Percentiles rank a stretch among this genome's conserved stretches.
Evolutionary conservation across 257 asterid genomes (phyloP).

Genomic region (Penstemon davidsonii): DNA sequence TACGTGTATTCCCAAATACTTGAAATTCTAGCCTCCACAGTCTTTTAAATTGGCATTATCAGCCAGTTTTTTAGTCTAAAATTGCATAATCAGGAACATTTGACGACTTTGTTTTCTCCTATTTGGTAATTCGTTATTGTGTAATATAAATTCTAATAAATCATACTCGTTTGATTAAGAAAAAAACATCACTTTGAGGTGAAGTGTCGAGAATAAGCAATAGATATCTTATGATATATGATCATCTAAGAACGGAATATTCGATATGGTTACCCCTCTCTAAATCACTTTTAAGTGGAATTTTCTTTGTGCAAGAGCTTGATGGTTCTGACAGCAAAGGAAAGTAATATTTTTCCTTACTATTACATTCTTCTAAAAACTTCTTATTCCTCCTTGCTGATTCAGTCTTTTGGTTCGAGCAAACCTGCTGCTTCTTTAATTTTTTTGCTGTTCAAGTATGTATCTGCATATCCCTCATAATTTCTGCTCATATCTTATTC

Average conservation of each 20-base stretch:
- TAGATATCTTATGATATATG: neutral
- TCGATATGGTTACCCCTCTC: neutral
- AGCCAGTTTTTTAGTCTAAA: neutral
- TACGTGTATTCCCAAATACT: neutral
- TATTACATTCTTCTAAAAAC: conserved; percentile 16
- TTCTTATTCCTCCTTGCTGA: neutral
- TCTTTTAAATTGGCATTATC: conserved; percentile 1
- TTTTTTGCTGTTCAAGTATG: conserved; percentile 15
- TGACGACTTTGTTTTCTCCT: neutral
- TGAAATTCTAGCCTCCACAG: neutral
- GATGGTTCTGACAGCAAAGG: conserved; percentile 18
- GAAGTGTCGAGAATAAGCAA: neutral
- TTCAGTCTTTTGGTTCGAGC: conserved; percentile 15
- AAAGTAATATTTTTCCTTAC: conserved; percentile 1
- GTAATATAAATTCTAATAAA: conserved; percentile 4
- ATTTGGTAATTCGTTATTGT: conserved; percentile 1
- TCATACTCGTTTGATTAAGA: neutral
- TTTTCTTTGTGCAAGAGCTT: conserved; percentile 9
- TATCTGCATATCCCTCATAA: conserved; percentile 18
- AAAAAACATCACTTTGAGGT: neutral
- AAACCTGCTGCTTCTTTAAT: conserved; percentile 6
- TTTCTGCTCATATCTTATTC: conserved; percentile 28
- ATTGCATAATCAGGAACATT: conserved; percentile 6
- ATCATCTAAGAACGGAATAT: conserved; percentile 16
- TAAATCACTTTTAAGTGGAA: conserved; percentile 8